Conservation (phyloP, 2,329 filamentous ascomycete species). For the Trichoderma breve region DNA sequence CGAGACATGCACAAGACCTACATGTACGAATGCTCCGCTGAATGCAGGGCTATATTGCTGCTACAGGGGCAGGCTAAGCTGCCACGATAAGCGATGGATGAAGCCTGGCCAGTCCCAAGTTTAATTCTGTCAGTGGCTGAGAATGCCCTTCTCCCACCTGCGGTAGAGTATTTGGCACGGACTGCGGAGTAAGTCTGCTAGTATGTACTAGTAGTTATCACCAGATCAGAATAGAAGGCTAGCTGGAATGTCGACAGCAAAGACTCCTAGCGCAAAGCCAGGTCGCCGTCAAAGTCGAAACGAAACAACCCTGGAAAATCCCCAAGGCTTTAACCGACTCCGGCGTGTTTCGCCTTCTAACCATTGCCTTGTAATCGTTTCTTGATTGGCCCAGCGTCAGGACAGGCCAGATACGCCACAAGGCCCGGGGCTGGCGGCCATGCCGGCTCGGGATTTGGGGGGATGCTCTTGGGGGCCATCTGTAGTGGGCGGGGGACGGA, state of each 20-base stretch:
- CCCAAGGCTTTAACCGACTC: neutral
- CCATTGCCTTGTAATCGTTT: neutral
- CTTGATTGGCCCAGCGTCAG: neutral
- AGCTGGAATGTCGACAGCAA: neutral
- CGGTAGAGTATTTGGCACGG: neutral
- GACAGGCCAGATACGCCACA: neutral
- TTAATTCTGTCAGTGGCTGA: neutral
- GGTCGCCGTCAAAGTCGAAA: neutral
- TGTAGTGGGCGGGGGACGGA: neutral
- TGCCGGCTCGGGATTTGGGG: conserved; percentile 7
- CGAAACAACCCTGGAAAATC: neutral
- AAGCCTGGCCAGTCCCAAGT: neutral
- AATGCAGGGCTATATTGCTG: neutral
- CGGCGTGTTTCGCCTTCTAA: neutral
- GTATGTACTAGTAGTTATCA: neutral
- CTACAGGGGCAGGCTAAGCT: conserved; percentile 3
- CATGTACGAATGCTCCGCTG: neutral
- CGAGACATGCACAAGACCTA: neutral
- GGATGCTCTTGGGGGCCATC: neutral
- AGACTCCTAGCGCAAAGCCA: neutral
- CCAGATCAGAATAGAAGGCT: neutral
- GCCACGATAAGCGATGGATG: conserved; percentile 16
- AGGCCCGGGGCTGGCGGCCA: neutral
- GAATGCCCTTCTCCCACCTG: neutral
- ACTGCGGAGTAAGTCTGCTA: neutral